Evolutionary conservation across 208 protist species (phyloP), one percentile per base, ranked within the genome.

Genomic region (Crithidia bombi): DNA sequence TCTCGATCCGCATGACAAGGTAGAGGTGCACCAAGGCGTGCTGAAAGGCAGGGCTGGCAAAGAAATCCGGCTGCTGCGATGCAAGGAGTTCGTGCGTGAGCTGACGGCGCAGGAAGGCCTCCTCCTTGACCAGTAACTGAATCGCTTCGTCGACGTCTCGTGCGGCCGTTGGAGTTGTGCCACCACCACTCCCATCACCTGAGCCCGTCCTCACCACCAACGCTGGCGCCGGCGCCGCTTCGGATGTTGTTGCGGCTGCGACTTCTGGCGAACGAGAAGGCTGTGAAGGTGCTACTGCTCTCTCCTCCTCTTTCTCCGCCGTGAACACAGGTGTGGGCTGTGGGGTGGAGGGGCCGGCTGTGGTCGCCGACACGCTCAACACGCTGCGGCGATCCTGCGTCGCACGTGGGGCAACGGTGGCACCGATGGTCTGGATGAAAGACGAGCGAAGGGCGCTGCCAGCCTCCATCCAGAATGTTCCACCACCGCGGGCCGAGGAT

Each of bases 41-140:
- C 35, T 69, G 56, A 41, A 89, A 80, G 26, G 26, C 49, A 9
- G 61, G n/a, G 23, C 66, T 75, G n/a, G 26, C 36, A 39, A 80
- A 69, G 55, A 86, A 46, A 23, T 43, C 33, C 10, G 30, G 26
- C 43, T 75, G 78, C 46, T 76, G 46, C 15, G 14, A 57, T 6
- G 23, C 15, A 38, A 68, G 30, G 25, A 87, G 59, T 19, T 69
- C 32, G 5, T 32, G 33, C 14, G 63, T 30, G n/a, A 85, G 68
- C 52, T 78, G 69, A n/a, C 67, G 75, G 10, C 86, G 80, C 43
- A 79, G 44, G 52, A 79, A 85, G 17, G 51, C 9, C 61, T 91
- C 86, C 44, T 89, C 86, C 49, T 73, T 78, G 12, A 33, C 0
- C 38, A 91, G 64, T 26, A 87, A 70, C 54, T 32, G 56, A 3